phyloP scores from a whole-genome alignment of 2,329 filamentous ascomycete species.

The Madurella mycetomatis region DNA sequence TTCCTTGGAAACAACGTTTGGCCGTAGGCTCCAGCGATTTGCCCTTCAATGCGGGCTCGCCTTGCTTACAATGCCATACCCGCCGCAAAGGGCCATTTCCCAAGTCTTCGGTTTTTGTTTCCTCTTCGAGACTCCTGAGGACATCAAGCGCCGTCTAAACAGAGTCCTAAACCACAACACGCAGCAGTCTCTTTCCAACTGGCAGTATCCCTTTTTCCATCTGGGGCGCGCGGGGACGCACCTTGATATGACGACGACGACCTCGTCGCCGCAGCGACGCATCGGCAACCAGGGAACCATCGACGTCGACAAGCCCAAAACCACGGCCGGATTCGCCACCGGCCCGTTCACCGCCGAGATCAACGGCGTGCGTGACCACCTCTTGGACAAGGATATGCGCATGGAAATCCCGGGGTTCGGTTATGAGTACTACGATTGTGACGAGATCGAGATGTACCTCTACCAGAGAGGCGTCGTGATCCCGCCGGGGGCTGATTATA shows the following conservation, averaged over 20 bases:
- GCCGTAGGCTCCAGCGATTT: constrained; percentile 63
- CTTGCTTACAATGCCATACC: constrained; percentile 48
- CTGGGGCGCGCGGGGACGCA: constrained; percentile 64
- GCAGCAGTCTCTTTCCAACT: constrained; percentile 50
- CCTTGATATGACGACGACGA: constrained; percentile 1
- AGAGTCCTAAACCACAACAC: constrained; percentile 31
- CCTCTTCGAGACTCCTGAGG: constrained; percentile 50
- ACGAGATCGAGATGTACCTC: constrained; percentile 74
- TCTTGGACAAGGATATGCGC: constrained; percentile 44
- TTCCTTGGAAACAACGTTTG: constrained; percentile 63
- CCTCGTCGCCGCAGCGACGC: neutral
- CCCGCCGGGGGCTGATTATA: constrained; percentile 55
- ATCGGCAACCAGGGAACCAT: constrained; percentile 37
- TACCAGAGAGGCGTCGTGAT: constrained; percentile 59
- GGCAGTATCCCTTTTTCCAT: constrained; percentile 58
- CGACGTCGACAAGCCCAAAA: constrained; percentile 27
- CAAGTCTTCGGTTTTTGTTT: constrained; percentile 67
- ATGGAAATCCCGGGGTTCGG: constrained; percentile 59
- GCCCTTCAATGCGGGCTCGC: constrained; percentile 59
- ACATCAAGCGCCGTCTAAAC: constrained; percentile 41
- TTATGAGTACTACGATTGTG: constrained; percentile 71
- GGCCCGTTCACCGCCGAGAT: constrained; percentile 45
- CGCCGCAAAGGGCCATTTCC: constrained; percentile 45
- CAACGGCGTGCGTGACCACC: constrained; percentile 38
- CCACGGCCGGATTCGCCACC: constrained; percentile 37